These are phyloP conservation scores for Tolypocladium cylindrosporum DNA, from an alignment of 2,329 filamentous ascomycete species.

Conservation along the genomic window DNA sequence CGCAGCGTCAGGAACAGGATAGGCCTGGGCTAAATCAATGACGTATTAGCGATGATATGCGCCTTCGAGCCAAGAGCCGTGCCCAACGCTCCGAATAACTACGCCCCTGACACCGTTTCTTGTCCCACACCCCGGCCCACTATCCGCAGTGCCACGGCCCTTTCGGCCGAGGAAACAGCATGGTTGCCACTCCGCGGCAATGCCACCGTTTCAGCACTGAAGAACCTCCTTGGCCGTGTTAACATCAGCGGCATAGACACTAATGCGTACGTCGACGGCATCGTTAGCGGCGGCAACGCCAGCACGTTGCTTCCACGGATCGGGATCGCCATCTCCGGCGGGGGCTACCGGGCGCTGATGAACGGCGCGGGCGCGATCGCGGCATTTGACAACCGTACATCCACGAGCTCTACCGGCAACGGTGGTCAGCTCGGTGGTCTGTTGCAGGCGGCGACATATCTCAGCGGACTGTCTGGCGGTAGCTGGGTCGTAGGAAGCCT, in stretches of 20 bases:
- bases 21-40: not conserved
- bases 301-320: conserved; percentile 33
- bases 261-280: conserved; percentile 6
- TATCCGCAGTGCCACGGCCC: conserved; percentile 6
- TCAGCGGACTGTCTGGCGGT: conserved; percentile 65
- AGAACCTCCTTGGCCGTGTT: conserved; percentile 6
- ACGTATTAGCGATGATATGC: not conserved
- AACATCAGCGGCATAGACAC: conserved; percentile 9
- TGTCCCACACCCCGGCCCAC: conserved; percentile 7
- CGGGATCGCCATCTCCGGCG: conserved; percentile 64
- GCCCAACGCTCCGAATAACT: conserved; percentile 5
- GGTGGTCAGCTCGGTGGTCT: conserved; percentile 52
- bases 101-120: conserved; percentile 8
- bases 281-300: conserved; percentile 2
- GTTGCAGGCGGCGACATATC: conserved; percentile 65
- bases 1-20: not conserved
- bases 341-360: conserved; percentile 69
- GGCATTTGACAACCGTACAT: conserved; percentile 61
- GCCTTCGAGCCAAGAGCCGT: not conserved
- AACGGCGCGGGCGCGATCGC: conserved; percentile 66
- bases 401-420: conserved; percentile 38
- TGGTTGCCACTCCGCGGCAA: conserved; percentile 9
- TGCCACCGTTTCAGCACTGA: conserved; percentile 8
- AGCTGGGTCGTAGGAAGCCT: conserved; percentile 68
- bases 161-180: conserved; percentile 9